These are phyloP conservation scores for Parasitella parasitica DNA, from an alignment of 371 early-diverging fungal species.

Conservation along the genomic window DNA sequence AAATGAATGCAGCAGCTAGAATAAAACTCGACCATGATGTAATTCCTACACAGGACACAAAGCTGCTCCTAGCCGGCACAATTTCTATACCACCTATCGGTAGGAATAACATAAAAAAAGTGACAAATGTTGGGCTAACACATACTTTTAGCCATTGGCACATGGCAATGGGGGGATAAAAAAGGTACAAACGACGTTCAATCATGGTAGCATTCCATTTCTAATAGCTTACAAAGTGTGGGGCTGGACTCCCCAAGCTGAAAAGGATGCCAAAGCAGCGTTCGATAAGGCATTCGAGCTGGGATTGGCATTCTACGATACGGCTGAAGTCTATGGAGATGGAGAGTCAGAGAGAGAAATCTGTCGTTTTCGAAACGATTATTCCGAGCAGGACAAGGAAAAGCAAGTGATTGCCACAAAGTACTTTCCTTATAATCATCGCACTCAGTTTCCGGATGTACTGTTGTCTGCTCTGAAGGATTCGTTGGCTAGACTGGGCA, in stretches of 20 bases:
- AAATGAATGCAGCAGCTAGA: slow-evolving; percentile 7
- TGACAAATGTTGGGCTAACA: neutral
- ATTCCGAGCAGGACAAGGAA: slow-evolving; percentile 18
- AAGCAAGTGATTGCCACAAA: slow-evolving; percentile 55
- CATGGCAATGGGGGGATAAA: slow-evolving; percentile 59
- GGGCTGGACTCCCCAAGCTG: slow-evolving; percentile 41
- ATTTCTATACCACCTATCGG: slow-evolving; percentile 52
- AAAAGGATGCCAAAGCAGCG: slow-evolving; percentile 40
- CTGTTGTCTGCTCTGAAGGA: slow-evolving; percentile 49
- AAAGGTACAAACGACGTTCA: slow-evolving; percentile 24
- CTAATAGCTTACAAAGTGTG: too few relatives aligned
- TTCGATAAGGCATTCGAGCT: slow-evolving; percentile 33
- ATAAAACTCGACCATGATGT: slow-evolving; percentile 22
- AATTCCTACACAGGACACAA: slow-evolving; percentile 49
- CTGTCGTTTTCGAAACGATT: slow-evolving; percentile 28
- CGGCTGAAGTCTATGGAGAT: slow-evolving; percentile 57
- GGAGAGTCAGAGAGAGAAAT: slow-evolving; percentile 59
- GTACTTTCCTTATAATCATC: slow-evolving; percentile 42
- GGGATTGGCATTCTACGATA: slow-evolving; percentile 42
- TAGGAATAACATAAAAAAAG: slow-evolving; percentile 10
- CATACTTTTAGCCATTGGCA: slow-evolving; percentile 42
- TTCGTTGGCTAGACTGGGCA: slow-evolving; percentile 55
- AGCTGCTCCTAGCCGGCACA: slow-evolving; percentile 37
- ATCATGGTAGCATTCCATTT: too few relatives aligned
- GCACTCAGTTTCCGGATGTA: slow-evolving; percentile 41